A percentile compares a stretch with the other conserved stretches of the same genome.
These are phyloP conservation scores for Gleditsia sinensis DNA, from an alignment of 306 rosid genomes.

Conservation along the genomic window DNA sequence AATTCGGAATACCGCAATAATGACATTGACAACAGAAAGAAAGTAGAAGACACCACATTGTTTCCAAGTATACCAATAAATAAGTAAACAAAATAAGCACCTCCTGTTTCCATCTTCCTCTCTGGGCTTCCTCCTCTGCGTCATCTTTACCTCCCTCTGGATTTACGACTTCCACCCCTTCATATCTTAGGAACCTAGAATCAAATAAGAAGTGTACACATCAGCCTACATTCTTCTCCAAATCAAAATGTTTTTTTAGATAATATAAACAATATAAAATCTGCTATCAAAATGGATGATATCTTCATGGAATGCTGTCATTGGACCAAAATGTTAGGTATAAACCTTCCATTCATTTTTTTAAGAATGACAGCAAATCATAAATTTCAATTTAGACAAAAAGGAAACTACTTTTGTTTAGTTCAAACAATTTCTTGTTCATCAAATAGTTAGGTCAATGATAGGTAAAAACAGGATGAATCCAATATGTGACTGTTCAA, in stretches of 20 bases:
- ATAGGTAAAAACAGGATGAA: neutral
- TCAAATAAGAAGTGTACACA: conserved; percentile 25
- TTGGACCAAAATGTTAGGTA: neutral
- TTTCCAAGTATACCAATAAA: neutral
- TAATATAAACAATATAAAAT: neutral
- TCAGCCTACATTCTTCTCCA: conserved; percentile 26
- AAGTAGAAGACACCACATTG: neutral
- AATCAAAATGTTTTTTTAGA: conserved; percentile 2
- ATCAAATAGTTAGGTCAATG: neutral
- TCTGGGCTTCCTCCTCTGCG: conserved; percentile 82
- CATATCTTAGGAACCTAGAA: conserved; percentile 73
- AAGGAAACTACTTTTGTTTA: neutral
- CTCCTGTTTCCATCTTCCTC: conserved; percentile 97
- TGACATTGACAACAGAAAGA: neutral
- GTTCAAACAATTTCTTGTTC: neutral
- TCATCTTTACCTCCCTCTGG: conserved; percentile 97
- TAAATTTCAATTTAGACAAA: neutral
- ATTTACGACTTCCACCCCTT: conserved; percentile 92
- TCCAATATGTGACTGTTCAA: neutral
- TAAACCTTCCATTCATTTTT: conserved; percentile 5
- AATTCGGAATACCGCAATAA: neutral
- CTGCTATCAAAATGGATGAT: neutral
- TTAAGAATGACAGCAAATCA: neutral
- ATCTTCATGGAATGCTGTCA: neutral
- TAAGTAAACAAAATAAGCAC: conserved; percentile 36